Conservation (phyloP, 352 stramenopile genomes). For the Globisporangium takayamanum region DNA sequence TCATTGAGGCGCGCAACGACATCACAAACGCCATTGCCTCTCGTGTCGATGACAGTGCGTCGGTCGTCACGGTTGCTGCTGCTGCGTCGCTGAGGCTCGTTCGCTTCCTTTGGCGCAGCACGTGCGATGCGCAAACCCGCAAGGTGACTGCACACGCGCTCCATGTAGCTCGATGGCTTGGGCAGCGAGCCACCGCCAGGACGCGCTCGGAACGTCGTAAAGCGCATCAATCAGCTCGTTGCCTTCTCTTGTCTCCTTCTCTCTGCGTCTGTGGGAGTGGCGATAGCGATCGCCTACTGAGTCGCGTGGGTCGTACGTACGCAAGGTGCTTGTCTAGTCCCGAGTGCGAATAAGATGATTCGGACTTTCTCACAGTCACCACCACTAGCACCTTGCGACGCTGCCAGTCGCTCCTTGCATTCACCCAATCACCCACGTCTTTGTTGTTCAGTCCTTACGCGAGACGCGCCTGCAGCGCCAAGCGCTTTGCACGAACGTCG, state of each 20-base stretch:
- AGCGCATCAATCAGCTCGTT: background rate
- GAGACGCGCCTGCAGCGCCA: conserved; percentile 6
- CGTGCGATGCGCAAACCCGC: background rate
- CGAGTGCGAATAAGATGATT: too few relatives aligned
- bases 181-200: too few relatives aligned
- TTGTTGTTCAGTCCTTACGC: background rate
- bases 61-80: background rate
- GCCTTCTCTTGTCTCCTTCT: background rate
- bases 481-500: conserved; percentile 8
- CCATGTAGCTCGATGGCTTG: background rate
- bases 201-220: background rate
- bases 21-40: too few relatives aligned
- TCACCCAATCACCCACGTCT: background rate
- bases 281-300: too few relatives aligned
- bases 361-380: too few relatives aligned
- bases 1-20: too few relatives aligned
- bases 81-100: background rate
- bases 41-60: background rate
- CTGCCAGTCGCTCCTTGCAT: too few relatives aligned
- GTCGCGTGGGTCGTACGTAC: too few relatives aligned
- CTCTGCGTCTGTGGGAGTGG: too few relatives aligned
- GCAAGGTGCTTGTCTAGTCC: too few relatives aligned
- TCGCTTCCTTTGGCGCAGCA: background rate
- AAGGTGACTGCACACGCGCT: conserved; percentile 6
- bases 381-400: too few relatives aligned